phyloP scores from a whole-genome alignment of 208 protist genomes.

The Sergeia podlipaevii region DNA sequence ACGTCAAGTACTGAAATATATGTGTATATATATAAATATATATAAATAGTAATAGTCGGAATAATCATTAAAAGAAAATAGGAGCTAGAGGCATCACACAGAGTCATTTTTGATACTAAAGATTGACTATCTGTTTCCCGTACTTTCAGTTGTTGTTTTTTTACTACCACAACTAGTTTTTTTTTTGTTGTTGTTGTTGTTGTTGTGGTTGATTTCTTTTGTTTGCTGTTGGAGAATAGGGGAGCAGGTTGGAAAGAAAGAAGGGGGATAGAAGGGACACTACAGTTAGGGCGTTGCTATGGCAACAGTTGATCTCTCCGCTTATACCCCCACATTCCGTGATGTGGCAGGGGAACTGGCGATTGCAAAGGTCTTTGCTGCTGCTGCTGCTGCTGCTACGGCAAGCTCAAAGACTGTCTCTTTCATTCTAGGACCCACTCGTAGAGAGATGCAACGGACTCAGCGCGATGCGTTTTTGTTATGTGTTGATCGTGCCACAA shows the following conservation, averaged over 20 bases:
- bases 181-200: slow-evolving; percentile 2
- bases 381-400: slow-evolving; percentile 14
- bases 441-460: slow-evolving; percentile 3
- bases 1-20: too few relatives aligned
- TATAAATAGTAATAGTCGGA: too few relatives aligned
- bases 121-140: too few relatives aligned
- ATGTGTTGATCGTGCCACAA: slow-evolving; percentile 69
- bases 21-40: too few relatives aligned
- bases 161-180: neutral
- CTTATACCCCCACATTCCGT: neutral
- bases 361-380: slow-evolving; percentile 25
- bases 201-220: neutral
- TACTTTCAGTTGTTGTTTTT: slow-evolving; percentile 4
- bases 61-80: too few relatives aligned
- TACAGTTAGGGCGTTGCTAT: neutral
- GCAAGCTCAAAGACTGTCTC: too few relatives aligned
- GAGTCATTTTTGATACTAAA: too few relatives aligned
- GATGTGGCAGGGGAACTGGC: slow-evolving; percentile 15
- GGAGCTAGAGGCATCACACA: too few relatives aligned
- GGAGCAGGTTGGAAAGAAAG: too few relatives aligned
- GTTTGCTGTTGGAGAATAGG: neutral
- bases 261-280: too few relatives aligned
- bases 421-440: too few relatives aligned
- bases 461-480: slow-evolving; percentile 44
- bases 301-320: too few relatives aligned